Evolutionary conservation across 306 rosid species (phyloP).

Genomic region (Castanea crenata): DNA sequence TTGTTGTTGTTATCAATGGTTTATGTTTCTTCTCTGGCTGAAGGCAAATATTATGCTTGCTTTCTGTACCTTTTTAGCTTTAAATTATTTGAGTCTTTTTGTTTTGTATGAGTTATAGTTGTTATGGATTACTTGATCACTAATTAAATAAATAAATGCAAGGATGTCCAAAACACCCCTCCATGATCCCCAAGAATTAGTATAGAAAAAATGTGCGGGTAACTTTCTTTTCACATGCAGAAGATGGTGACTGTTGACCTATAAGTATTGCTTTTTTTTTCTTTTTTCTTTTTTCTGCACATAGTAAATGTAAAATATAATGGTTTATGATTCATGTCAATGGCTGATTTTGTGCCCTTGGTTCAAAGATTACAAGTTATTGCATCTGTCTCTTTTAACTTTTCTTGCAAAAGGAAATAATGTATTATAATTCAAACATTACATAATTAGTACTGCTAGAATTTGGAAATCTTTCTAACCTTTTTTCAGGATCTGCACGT

Average conservation of each 20-base stretch:
- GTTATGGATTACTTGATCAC: neutral
- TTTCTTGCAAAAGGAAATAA: neutral
- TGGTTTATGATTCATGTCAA: neutral
- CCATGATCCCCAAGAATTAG: neutral
- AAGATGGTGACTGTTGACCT: neutral
- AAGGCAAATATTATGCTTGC: neutral
- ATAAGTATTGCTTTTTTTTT: neutral
- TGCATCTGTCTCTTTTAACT: neutral
- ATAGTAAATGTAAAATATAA: neutral
- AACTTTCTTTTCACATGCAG: neutral
- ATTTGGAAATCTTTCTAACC: neutral
- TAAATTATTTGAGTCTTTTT: no score
- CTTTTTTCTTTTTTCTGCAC: neutral
- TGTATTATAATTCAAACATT: neutral
- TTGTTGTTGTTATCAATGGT: neutral
- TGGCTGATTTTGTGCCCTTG: neutral
- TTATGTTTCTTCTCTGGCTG: neutral
- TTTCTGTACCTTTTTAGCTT: neutral
- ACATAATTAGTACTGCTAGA: neutral
- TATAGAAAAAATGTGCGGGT: neutral
- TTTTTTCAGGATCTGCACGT: no score
- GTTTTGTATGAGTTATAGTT: neutral
- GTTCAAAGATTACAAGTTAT: neutral
- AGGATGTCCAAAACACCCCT: neutral
- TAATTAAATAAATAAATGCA: neutral